Evolutionary conservation across 176 grass and related monocot species (phyloP), one percentile per base, ranked within the genome.

Genomic region (Juncus inflexus): DNA sequence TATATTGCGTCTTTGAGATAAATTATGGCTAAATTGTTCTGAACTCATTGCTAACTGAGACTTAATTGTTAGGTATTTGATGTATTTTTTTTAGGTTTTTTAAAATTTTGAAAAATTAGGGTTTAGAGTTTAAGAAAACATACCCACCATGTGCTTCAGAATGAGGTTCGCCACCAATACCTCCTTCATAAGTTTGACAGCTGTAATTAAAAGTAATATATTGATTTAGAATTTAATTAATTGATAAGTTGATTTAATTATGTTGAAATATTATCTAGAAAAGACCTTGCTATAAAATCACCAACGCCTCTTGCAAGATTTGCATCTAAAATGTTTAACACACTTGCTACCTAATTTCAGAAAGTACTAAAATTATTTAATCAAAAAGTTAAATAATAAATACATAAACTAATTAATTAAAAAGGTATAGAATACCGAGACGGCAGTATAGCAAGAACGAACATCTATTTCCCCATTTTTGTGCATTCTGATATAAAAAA

Each of bases 121-220:
- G 19, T 28, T 28, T 28, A 28, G 19, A 28, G n/a, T 65, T 38
- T 12, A 72, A 78, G 72, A 79, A 83, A 80, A 89, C 77, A 12
- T 97, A 97, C 92, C 92, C 92, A 83, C 92, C 92, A 86, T 97
- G 92, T 70, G 87, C 92, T 89, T 97, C 92, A 82, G 87, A 80
- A 81, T 81, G 65, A 75, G 92, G 92, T 59, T 97, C 92, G 63
- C 92, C 92, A 53, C 80, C 67, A 79, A 97, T 97, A 68, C 92
- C 92, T 81, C 92, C 92, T 86, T 97, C 92, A 36, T 97, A 97
- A 74, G 87, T 97, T 87, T 97, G 92, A 82, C 87, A 97, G 28
- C 92, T 97, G 67, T 50, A 74, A 40, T 47, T 47, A 15, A 9
- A 74, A 52, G 52, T 9, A 55, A 50, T 74, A 55, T 66, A 81